Evolutionary conservation across 176 grass and related monocot genomes (phyloP).

Genomic region (Paspalum vaginatum): DNA sequence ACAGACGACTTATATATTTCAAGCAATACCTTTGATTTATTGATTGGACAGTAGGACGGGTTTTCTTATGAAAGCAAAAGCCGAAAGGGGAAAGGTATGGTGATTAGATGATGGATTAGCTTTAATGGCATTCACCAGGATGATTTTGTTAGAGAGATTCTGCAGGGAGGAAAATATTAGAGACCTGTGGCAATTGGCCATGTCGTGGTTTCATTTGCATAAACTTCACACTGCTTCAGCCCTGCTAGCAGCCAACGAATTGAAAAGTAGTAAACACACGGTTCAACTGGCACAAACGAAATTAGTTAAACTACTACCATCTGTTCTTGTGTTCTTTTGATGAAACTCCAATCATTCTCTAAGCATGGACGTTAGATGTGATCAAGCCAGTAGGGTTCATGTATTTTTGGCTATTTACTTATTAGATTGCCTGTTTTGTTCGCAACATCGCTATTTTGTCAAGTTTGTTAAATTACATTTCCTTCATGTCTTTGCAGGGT

Average conservation of each 20-base stretch:
- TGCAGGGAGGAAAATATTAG: conserved; percentile 65
- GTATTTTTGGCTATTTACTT: no score
- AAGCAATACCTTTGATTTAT: neutral
- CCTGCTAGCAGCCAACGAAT: conserved; percentile 4
- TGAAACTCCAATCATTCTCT: conserved; percentile 12
- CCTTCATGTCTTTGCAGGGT: no score
- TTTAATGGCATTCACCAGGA: conserved; percentile 91
- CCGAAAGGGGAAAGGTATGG: conserved; percentile 35
- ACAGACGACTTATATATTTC: neutral
- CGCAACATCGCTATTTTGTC: no score
- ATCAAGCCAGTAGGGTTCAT: neutral
- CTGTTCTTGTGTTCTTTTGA: conserved; percentile 24
- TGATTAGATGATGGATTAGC: conserved; percentile 43
- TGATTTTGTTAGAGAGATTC: conserved; percentile 85
- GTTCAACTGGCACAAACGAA: neutral
- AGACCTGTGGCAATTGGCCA: conserved; percentile 51
- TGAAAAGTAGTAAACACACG: neutral
- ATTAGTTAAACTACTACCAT: neutral
- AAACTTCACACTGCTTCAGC: neutral
- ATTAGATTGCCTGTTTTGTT: no score
- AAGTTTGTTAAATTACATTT: no score
- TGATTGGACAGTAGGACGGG: conserved; percentile 6
- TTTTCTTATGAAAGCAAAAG: conserved; percentile 34
- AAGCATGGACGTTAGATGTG: neutral
- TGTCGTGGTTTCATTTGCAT: conserved; percentile 19